Evolutionary conservation across 257 asterid species (phyloP).

Genomic region (Penstemon newberryi): DNA sequence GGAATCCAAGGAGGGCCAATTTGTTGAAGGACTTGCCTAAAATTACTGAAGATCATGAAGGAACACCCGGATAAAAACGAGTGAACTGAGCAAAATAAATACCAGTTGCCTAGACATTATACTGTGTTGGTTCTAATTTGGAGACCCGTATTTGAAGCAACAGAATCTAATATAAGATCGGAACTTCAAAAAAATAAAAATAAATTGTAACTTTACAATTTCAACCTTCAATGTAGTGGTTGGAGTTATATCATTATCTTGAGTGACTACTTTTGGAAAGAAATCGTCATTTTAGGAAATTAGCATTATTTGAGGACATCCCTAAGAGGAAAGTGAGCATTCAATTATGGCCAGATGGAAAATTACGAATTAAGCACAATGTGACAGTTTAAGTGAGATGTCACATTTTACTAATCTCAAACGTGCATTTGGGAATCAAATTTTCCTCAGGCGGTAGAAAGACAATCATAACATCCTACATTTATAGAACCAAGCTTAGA

Average conservation of each 20-base stretch:
- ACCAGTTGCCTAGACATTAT: not conserved
- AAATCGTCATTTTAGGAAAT: not conserved
- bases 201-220: not conserved
- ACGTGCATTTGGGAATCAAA: not conserved
- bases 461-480: not conserved
- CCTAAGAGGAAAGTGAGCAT: conserved; percentile 4
- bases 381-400: not conserved
- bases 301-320: not conserved
- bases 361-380: not conserved
- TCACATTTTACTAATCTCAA: not conserved
- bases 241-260: conserved; percentile 2
- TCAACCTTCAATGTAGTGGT: not conserved
- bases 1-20: not conserved
- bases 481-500: not conserved
- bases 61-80: not conserved
- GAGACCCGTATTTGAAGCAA: not conserved
- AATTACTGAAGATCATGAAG: not conserved
- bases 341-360: not conserved
- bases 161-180: not conserved
- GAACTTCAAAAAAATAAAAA: not conserved
- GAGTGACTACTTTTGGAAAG: conserved; percentile 5
- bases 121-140: not conserved
- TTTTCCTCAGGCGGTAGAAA: not conserved
- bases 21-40: not conserved
- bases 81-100: not conserved